phyloP scores from a whole-genome alignment of 2,329 filamentous ascomycete species.

The Ophiostoma australiae region DNA sequence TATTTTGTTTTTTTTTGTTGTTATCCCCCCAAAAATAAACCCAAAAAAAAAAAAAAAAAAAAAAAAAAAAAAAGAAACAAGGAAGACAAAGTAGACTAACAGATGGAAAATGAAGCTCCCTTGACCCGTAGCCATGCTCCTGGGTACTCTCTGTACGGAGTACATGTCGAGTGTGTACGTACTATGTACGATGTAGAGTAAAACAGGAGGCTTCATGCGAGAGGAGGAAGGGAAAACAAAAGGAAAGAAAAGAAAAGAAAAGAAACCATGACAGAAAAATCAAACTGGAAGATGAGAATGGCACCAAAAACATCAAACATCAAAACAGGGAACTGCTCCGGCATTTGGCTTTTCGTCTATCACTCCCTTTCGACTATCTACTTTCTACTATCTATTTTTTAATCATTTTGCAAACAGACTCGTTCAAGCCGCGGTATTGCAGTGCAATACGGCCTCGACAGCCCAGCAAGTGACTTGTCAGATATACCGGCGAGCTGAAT shows the following conservation, averaged over 20 bases:
- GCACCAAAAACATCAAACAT: no score
- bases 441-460: no score
- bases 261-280: background rate
- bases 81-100: background rate
- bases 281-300: no score
- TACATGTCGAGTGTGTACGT: no score
- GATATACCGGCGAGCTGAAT: background rate
- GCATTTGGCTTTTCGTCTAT: background rate
- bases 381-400: background rate
- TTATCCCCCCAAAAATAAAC: no score
- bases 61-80: no score
- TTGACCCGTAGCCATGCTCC: constrained; percentile 14
- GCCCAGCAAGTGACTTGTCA: background rate
- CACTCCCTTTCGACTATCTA: no score
- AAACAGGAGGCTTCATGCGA: background rate
- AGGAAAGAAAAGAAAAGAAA: background rate
- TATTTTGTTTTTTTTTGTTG: no score
- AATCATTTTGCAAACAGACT: background rate
- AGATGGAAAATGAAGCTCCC: background rate
- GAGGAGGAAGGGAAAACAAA: background rate
- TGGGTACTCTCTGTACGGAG: background rate
- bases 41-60: no score
- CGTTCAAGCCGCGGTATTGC: no score
- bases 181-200: no score
- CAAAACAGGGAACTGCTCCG: constrained; percentile 1